Evolutionary conservation across 73 alveolate species (phyloP).

Genomic region (Tetrahymena borealis): DNA sequence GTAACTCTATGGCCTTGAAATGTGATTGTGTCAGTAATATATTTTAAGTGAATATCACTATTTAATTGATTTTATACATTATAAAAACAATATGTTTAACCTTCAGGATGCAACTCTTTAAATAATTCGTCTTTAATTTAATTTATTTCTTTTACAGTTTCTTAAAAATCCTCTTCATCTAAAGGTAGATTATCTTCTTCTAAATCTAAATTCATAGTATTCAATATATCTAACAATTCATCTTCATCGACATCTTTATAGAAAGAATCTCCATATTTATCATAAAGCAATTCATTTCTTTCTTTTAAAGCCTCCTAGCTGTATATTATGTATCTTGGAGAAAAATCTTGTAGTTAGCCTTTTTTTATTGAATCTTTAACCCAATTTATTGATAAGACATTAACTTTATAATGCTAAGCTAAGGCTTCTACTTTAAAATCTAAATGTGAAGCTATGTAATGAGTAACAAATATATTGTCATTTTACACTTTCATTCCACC

Average conservation of each 20-base stretch:
- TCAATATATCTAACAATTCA: slow-evolving; percentile 12
- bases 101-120: not conserved
- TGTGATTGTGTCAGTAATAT: not conserved
- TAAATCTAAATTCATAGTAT: not conserved
- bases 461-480: slow-evolving; percentile 70
- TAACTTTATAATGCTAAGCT: slow-evolving; percentile 60
- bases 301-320: slow-evolving; percentile 3
- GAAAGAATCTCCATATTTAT: slow-evolving; percentile 24
- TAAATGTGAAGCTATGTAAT: slow-evolving; percentile 73
- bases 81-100: not conserved
- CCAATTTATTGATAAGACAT: slow-evolving; percentile 76
- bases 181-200: not conserved
- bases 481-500: slow-evolving; percentile 94
- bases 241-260: slow-evolving; percentile 12
- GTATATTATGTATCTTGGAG: slow-evolving; percentile 79
- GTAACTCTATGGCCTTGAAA: not conserved
- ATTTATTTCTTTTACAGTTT: not conserved
- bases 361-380: slow-evolving; percentile 80
- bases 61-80: not conserved
- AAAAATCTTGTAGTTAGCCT: slow-evolving; percentile 55
- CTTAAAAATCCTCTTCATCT: not conserved
- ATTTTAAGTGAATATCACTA: not conserved
- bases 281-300: slow-evolving; percentile 3
- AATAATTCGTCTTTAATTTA: not conserved
- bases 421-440: slow-evolving; percentile 67